Evolutionary conservation across 208 protist genomes (phyloP), one percentile per base, ranked within the genome.

Genomic region (Acanthamoeba healyi): DNA sequence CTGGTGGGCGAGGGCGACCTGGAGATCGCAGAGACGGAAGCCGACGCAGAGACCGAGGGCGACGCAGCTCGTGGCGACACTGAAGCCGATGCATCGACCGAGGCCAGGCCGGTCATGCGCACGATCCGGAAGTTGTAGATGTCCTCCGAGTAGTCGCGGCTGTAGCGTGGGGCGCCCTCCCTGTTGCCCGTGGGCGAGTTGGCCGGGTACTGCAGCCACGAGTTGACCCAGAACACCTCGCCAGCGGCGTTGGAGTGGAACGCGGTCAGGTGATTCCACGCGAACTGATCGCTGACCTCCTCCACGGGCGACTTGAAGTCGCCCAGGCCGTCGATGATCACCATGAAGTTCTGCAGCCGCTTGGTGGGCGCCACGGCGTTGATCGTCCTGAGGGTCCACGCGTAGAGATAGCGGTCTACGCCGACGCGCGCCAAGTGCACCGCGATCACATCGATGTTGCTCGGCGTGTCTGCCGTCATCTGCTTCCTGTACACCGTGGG

Each of bases 161-260:
- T 81, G 40, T 81, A 81, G 36, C 70, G 70, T 7, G 70, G 70
- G 10, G 70, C 70, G 12, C 70, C 70, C 0, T 19, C 15, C 34
- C 7, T 46, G 36, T 44, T 81, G 70, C 67, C 67, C 5, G 67
- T 40, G 4, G n/a, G 4, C 70, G 70, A 46, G 38, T 81, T 17
- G 32, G 14, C 24, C 22, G 54, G 2, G 32, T 81, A 49, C 6
- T 34, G 70, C 6, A 81, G 38, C 70, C 70, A 81, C 7, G 70
- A 81, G 36, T 81, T 44, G 70, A 81, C 70, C 70, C 70, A 81
- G n/a, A 81, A 38, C n/a, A 81, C 70, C 14, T 81, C 70, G 4
- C 70, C 70, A 46, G 22, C n/a, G 38, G n/a, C 7, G 15, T 7
- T 81, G 22, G 70, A 81, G 0, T 19, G 17, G 38, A 81, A 81